Evolutionary conservation across 2,329 filamentous ascomycete genomes (phyloP), one percentile per base, ranked within the genome.

Genomic region (Clarireedia paspali): DNA sequence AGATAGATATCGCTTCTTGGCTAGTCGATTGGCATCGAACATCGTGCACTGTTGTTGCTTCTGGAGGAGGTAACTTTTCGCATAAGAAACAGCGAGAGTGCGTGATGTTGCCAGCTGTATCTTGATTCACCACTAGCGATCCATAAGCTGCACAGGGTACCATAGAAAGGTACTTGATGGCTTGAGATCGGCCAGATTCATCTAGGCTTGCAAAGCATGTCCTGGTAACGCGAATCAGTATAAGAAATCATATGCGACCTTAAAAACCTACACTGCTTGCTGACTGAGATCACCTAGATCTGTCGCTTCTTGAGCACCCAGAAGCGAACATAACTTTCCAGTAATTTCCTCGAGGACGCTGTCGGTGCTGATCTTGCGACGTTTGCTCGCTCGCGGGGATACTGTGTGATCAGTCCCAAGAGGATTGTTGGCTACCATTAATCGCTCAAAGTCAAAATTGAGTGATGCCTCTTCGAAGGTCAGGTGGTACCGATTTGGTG

Each of bases 71-170:
- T 14, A 30, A 42, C 27, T 51, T 57, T 48, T 70, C 69, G 47
- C 70, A 71, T 4, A 66, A 38, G 14, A 56, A 57, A 60, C 61
- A 74, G 57, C 45, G 62, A 36, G 57, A 53, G 54, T 63, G 48
- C 50, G 57, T 36, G 56, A 66, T 63, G 27, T 66, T 63, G 14
- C 62, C 59, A 64, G 66, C 59, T 42, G 66, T 47, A 57, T 67
- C 64, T 57, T 65, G 60, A 39, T 46, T 60, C 26, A 60, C 55
- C 5, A 17, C 61, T 47, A 84, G 67, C 6, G 72, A 76, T 34
- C 73, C 72, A 55, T 80, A 76, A 14, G 74, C 72, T 15, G 77
- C 78, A 66, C 85, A 88, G 17, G 79, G 73, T 48, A 83, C 67
- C 49, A 75, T 76, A 3, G 83, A 80, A 14, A 90, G 66, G 10